phyloP scores from a whole-genome alignment of 495 filamentous ascomycete genomes.

The Corynascus novoguineensis region DNA sequence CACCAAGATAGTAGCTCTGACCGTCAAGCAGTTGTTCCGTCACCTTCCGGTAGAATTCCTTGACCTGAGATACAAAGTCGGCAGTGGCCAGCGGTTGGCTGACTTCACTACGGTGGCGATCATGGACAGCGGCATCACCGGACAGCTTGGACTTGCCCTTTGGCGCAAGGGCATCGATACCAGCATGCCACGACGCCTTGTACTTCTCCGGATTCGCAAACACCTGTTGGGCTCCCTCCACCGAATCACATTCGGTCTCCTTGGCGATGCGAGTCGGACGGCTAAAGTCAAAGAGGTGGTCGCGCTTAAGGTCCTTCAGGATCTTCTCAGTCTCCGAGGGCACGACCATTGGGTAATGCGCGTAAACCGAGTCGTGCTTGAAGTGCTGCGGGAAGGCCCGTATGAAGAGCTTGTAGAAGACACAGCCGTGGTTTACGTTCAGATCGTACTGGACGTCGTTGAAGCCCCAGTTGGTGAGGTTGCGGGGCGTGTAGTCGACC shows the following conservation, averaged over 20 bases:
- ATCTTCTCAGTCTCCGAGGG: constrained; percentile 64
- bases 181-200: constrained; percentile 57
- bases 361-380: constrained; percentile 74
- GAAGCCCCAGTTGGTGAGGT: constrained; percentile 78
- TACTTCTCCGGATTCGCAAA: constrained; percentile 58
- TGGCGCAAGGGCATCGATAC: constrained; percentile 48
- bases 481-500: constrained; percentile 61
- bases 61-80: constrained; percentile 52
- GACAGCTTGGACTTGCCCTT: constrained; percentile 48
- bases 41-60: constrained; percentile 58
- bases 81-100: constrained; percentile 53
- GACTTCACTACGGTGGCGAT: constrained; percentile 48
- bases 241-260: constrained; percentile 53
- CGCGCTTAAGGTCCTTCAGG: constrained; percentile 63
- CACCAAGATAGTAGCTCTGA: constrained; percentile 53
- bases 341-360: constrained; percentile 82
- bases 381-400: constrained; percentile 77
- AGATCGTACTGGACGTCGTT: constrained; percentile 37
- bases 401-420: constrained; percentile 78
- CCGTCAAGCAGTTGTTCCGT: constrained; percentile 60
- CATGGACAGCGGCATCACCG: constrained; percentile 46
- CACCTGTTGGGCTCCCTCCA: constrained; percentile 58
- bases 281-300: constrained; percentile 66
- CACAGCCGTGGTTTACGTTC: constrained; percentile 72
- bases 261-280: constrained; percentile 50